Conservation (phyloP, 2,329 filamentous ascomycete genomes). For the Cladosporium sp. region DNA sequence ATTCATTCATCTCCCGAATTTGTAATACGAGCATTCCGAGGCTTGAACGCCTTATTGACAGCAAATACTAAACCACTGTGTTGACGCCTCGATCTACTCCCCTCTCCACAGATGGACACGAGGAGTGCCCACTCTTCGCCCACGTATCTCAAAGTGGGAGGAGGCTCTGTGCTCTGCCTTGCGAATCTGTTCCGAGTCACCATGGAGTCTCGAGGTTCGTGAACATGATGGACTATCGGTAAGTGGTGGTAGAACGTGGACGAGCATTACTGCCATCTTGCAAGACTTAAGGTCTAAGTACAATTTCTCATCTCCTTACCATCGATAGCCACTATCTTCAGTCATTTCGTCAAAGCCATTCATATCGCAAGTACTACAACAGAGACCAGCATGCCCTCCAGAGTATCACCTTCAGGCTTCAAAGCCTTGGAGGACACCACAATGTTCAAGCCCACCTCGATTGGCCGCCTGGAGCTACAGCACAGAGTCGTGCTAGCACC, state of each 20-base stretch:
- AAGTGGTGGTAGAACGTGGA: neutral
- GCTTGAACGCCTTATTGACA: too few relatives aligned
- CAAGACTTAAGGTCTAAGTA: neutral
- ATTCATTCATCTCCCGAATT: too few relatives aligned
- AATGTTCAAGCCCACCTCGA: slow-evolving; percentile 31
- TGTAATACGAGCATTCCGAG: too few relatives aligned
- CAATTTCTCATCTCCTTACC: neutral
- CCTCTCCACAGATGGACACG: too few relatives aligned
- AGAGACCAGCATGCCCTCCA: slow-evolving; percentile 13
- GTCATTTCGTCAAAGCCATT: neutral
- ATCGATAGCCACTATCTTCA: neutral
- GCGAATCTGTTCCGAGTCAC: neutral
- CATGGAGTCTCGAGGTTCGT: neutral
- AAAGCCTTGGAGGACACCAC: slow-evolving; percentile 18
- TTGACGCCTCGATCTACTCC: too few relatives aligned
- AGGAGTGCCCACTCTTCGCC: neutral
- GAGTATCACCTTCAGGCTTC: slow-evolving; percentile 15
- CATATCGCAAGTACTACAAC: neutral
- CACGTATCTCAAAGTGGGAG: neutral
- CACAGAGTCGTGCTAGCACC: slow-evolving; percentile 38
- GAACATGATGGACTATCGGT: neutral
- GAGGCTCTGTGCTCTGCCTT: neutral
- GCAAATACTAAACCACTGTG: too few relatives aligned
- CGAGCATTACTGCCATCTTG: neutral
- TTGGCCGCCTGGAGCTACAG: slow-evolving; percentile 33